Conservation (phyloP, 1,284 basidiomycete genomes). For the Sutorius eximius region DNA sequence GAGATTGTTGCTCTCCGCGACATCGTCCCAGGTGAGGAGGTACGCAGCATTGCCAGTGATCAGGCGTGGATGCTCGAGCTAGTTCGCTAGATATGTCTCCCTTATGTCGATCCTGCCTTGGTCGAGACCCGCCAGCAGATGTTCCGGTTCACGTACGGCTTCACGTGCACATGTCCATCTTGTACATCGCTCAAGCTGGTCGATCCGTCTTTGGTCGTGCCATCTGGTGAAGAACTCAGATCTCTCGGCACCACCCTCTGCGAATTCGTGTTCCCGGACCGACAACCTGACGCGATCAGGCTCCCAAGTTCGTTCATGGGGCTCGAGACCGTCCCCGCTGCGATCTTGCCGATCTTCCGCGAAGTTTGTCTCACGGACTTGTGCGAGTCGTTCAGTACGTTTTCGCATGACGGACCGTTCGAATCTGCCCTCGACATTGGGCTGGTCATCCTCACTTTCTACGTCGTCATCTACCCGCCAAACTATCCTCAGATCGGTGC, state of each 20-base stretch:
- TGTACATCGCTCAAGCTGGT: conserved; percentile 46
- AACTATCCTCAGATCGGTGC: conserved; percentile 78
- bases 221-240: conserved; percentile 17
- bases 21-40: conserved; percentile 62
- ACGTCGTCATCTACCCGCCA: conserved; percentile 63
- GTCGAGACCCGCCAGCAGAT: conserved; percentile 57
- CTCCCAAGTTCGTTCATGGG: conserved; percentile 27
- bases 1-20: conserved; percentile 60
- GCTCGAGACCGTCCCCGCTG: conserved; percentile 40
- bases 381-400: conserved; percentile 60
- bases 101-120: conserved; percentile 75
- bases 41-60: conserved; percentile 27
- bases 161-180: conserved; percentile 59
- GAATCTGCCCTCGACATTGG: conserved; percentile 54
- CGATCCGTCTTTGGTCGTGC: conserved; percentile 27
- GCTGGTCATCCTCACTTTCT: conserved; percentile 58
- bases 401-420: conserved; percentile 64
- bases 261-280: conserved; percentile 37
- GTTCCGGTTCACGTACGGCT: conserved; percentile 63
- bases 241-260: conserved; percentile 40
- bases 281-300: conserved; percentile 11
- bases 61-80: not conserved
- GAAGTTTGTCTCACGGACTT: conserved; percentile 59
- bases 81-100: conserved; percentile 56
- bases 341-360: conserved; percentile 47